Conservation (phyloP, 164 flowering plant genomes). For the Houttuynia cordata region DNA sequence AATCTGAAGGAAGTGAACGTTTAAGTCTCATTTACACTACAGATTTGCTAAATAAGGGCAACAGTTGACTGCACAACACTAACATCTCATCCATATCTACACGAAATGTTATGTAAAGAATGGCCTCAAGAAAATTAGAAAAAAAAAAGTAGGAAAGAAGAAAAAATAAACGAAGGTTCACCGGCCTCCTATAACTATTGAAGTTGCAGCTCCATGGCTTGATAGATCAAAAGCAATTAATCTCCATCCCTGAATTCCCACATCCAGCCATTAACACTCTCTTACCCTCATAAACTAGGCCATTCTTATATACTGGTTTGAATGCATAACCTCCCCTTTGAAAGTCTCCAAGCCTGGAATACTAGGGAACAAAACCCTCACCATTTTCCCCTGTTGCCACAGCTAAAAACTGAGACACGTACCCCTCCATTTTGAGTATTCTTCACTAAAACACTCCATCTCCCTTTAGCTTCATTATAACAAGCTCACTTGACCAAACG, state of each 20-base stretch:
- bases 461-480: background rate
- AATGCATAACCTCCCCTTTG: background rate
- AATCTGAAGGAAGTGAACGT: too few relatives aligned
- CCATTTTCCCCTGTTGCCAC: background rate
- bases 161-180: too few relatives aligned
- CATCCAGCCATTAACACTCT: background rate
- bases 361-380: background rate
- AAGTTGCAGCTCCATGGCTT: background rate
- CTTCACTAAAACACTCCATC: background rate
- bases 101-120: background rate
- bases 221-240: background rate
- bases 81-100: too few relatives aligned
- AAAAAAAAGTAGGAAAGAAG: background rate
- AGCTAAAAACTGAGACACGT: background rate
- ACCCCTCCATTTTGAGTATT: background rate
- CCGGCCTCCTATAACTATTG: background rate
- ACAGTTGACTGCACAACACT: background rate
- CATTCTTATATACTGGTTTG: background rate
- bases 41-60: background rate
- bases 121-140: too few relatives aligned
- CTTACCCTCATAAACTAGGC: background rate
- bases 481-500: background rate
- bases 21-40: background rate
- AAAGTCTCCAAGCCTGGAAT: background rate
- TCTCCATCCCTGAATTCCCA: slow-evolving; percentile 1